Evolutionary conservation across 2,329 filamentous ascomycete genomes (phyloP).

Genomic region (Cytospora paraplurivora): DNA sequence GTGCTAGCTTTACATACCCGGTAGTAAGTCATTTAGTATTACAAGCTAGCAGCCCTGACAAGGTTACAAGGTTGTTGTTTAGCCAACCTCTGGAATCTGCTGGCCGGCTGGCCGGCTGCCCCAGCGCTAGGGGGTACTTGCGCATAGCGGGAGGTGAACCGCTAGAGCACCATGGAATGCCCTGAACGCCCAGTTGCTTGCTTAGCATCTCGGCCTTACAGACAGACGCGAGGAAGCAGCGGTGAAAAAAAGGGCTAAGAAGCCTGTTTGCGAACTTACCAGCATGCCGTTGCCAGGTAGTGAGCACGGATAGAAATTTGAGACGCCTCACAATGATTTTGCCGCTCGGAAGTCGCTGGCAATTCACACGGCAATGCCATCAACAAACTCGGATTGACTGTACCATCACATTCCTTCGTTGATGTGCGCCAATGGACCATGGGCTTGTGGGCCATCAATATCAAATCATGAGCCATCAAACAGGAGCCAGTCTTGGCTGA

Average conservation of each 20-base stretch:
- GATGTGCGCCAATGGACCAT: background rate
- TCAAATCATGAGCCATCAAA: background rate
- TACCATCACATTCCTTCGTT: background rate
- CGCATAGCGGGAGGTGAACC: background rate
- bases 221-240: background rate
- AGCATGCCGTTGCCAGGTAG: background rate
- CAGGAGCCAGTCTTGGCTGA: conserved; percentile 9
- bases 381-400: background rate
- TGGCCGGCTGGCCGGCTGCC: too few relatives aligned
- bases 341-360: background rate
- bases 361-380: too few relatives aligned
- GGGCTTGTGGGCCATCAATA: too few relatives aligned
- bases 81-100: background rate
- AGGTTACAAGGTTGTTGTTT: background rate
- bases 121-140: background rate
- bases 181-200: too few relatives aligned
- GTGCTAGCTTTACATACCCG: too few relatives aligned
- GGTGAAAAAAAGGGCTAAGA: background rate
- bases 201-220: background rate
- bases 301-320: background rate
- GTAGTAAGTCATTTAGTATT: background rate
- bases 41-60: background rate
- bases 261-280: background rate
- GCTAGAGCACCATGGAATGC: background rate
- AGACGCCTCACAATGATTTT: background rate